Conservation (phyloP, 2,329 filamentous ascomycete species). For the Aulographum hederae region DNA sequence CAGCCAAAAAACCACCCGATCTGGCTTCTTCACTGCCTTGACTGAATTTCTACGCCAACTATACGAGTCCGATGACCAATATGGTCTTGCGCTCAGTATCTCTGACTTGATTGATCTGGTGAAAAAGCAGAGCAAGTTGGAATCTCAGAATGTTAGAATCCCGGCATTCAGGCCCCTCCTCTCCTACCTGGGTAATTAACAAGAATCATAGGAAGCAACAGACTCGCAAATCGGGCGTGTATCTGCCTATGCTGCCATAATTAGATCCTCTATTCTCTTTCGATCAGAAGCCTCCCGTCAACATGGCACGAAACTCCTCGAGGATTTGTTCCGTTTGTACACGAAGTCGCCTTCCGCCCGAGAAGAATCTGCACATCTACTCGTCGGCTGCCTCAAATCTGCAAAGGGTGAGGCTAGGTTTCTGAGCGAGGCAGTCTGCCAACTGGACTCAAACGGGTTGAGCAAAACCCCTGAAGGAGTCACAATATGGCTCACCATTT, state of each 20-base stretch:
- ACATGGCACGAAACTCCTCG: slow-evolving; percentile 50
- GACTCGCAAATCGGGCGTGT: slow-evolving; percentile 73
- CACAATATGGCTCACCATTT: slow-evolving; percentile 65
- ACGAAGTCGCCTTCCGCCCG: too few relatives aligned
- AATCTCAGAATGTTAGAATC: slow-evolving; percentile 19
- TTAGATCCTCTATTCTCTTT: slow-evolving; percentile 60
- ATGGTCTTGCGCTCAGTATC: slow-evolving; percentile 16
- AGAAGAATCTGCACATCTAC: slow-evolving; percentile 59
- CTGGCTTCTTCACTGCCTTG: slow-evolving; percentile 79
- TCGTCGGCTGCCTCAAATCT: slow-evolving; percentile 72
- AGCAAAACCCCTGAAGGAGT: slow-evolving; percentile 80
- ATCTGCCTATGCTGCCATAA: slow-evolving; percentile 73
- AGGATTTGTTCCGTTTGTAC: too few relatives aligned
- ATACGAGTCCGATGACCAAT: slow-evolving; percentile 27
- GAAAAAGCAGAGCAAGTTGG: slow-evolving; percentile 31
- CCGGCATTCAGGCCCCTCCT: not conserved
- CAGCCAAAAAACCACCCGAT: slow-evolving; percentile 68
- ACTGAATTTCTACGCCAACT: slow-evolving; percentile 62
- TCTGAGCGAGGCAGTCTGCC: slow-evolving; percentile 52
- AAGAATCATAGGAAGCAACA: slow-evolving; percentile 54
- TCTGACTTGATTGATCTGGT: slow-evolving; percentile 30
- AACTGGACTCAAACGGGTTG: slow-evolving; percentile 43
- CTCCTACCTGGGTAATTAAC: too few relatives aligned
- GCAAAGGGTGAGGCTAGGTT: slow-evolving; percentile 76
- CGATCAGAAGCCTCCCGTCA: slow-evolving; percentile 24